Percentiles rank a stretch among this genome's conserved stretches.
These are phyloP conservation scores for Penicillium daleae DNA, from an alignment of 495 filamentous ascomycete genomes.

Conservation along the genomic window DNA sequence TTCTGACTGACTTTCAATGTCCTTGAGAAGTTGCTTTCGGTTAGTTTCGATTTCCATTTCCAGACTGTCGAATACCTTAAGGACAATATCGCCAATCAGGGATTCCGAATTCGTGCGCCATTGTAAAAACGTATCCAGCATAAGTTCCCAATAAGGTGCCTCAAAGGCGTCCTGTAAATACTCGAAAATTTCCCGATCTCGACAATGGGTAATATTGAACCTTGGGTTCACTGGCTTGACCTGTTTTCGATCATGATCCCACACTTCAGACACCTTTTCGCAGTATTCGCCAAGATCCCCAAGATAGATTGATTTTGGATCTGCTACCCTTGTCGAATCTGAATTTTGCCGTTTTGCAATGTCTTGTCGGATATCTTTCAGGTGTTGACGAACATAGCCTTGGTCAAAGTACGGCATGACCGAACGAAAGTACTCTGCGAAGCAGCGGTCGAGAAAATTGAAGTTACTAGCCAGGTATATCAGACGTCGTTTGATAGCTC, in stretches of 20 bases:
- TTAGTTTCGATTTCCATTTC: not conserved
- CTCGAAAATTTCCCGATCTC: not conserved
- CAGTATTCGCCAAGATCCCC: conserved; percentile 2
- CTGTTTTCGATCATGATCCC: not conserved
- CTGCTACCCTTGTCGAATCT: not conserved
- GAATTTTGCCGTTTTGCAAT: not conserved
- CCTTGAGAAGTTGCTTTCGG: not conserved
- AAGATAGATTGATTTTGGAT: not conserved
- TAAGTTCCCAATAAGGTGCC: not conserved
- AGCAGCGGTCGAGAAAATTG: not conserved
- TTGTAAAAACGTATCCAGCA: conserved; percentile 1
- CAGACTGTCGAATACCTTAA: not conserved
- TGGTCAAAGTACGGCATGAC: conserved; percentile 4
- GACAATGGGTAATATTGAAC: not conserved
- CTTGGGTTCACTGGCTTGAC: not conserved
- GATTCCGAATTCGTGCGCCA: not conserved
- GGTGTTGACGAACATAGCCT: not conserved
- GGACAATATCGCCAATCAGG: not conserved
- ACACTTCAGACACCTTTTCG: not conserved
- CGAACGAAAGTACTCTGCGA: not conserved
- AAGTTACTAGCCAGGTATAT: not conserved
- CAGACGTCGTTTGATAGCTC: not conserved
- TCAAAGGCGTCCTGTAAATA: conserved; percentile 3
- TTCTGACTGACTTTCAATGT: not conserved
- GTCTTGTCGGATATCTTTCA: not conserved